Base-by-base conservation (phyloP, 2,329 filamentous ascomycete species). In the Epichloe festucae region DNA sequence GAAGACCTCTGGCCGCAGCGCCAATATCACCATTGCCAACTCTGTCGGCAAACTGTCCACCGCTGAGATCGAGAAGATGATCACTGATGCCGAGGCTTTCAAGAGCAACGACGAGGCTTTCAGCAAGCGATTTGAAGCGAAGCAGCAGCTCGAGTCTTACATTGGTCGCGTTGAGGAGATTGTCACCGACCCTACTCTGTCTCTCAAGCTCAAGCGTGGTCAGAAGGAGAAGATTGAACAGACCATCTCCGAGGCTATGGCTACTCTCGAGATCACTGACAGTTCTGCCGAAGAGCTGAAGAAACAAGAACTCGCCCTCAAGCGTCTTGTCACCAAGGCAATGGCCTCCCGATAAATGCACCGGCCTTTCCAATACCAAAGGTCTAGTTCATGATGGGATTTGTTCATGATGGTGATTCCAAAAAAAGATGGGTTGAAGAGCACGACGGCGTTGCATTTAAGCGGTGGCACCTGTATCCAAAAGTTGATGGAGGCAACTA, bases 11-110 rank as follows among this genome's bases (percentile, higher is more conserved):
- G 93, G 93, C 66, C 90, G 93, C 71, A 93, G 81, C 67, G 93
- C 93, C 74, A 98, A 98, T 84, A 98, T 98, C 73, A 98, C 93
- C 70, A 98, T 98, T 75, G 89, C 88, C 74, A 98, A 98, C 84
- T 95, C 93, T 54, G 91, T 98, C 65, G 93, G 93, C 72, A 98
- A 98, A 81, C 88, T 98, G 61, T 95, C 89, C 57, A 87, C 85
- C 50, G 74, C 75, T 57, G 93, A 98, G 77, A 98, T 98, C 60
- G 93, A 98, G 79, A 89, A 82, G 77, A 97, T 97, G 91, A 89
- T 98, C 71, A 86, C 76, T 70, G 84, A 98, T 63, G 93, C 93
- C 65, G 89, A 91, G 77, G 94, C 95, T 76, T 98, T 96, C 87
- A 98, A 98, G 88, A 81, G 76, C 74, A 90, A 82, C 73, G 93